Base-by-base conservation (phyloP, 2,329 filamentous ascomycete species). In the Trichophyton benhamiae region DNA sequence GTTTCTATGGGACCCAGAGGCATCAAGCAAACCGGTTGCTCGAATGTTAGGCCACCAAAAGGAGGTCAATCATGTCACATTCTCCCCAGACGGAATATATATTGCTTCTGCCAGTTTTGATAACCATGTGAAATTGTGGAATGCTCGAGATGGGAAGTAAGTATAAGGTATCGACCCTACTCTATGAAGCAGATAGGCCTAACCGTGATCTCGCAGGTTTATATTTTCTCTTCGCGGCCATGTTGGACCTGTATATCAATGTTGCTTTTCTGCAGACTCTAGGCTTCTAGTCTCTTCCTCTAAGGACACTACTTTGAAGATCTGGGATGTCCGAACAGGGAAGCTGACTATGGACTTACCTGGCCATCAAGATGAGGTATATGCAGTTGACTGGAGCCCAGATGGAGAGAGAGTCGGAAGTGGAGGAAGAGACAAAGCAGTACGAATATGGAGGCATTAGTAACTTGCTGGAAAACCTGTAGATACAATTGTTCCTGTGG, bases 181-280 rank as follows among this genome's bases (percentile, higher is more conserved):
- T 89, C 92, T 71, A 91, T 97, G 67, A 96, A 96, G 72, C 88
- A 96, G 71, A 91, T 97, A 57, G 88, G 87, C 0, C 97, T 97
- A 75, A 96, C 90, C 27, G 6, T 30, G 27, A 0, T 91, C 91
- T 0, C 46, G 57, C 62, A 87, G 86, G 66, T 97, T 96, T 75
- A 84, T 96, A 67, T 87, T 87, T 69, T 96, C 90, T 0, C 80
- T 97, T 33, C 83, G 91, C 60, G 94, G 91, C 6, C 94, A 97
- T 74, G 91, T 90, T 3, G 91, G 88, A 0, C 87, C 91, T 1
- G 91, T 97, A 15, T 97, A 96, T 72, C 90, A 95, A 76, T 90
- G 88, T 68, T 86, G 87, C 48, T 99, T 96, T 77, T 95, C 89
- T 9, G 88, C 94, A 1, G 94, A 99, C 73, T 95, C 88, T 17